Conservation (phyloP, 177 flowering plant species). For the Vitis hybrid region DNA sequence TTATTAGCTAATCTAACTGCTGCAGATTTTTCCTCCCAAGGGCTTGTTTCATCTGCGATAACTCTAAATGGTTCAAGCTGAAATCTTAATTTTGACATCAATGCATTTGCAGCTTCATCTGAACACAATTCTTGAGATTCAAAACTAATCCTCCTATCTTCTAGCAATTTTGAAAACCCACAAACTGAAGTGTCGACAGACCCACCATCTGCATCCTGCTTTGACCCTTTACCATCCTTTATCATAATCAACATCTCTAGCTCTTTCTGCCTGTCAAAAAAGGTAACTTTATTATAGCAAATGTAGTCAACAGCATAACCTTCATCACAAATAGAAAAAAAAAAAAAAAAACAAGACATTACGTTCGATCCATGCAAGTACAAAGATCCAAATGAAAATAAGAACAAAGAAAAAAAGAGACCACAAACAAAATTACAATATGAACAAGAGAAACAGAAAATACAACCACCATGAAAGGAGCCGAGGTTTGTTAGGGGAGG, state of each 20-base stretch:
- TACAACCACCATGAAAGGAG: no score
- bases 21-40: constrained; percentile 91
- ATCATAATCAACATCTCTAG: constrained; percentile 46
- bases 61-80: constrained; percentile 75
- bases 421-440: no score
- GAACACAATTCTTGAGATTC: constrained; percentile 49
- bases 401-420: no score
- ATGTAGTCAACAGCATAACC: not conserved
- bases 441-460: no score
- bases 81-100: constrained; percentile 50
- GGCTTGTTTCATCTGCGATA: constrained; percentile 45
- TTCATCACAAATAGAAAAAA: not conserved
- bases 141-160: constrained; percentile 41
- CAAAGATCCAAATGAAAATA: no score
- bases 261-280: constrained; percentile 58
- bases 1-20: constrained; percentile 56
- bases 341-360: not conserved
- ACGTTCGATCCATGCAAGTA: no score
- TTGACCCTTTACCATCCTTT: constrained; percentile 31
- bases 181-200: constrained; percentile 15
- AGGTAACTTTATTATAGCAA: not conserved
- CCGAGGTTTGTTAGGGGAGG: no score
- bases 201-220: constrained; percentile 18
- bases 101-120: constrained; percentile 59
- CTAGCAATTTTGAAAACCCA: constrained; percentile 37